Percentiles rank a stretch among this genome's conserved stretches.
phyloP scores from a whole-genome alignment of 140 eudicot species.

The Senecio squalidus region DNA sequence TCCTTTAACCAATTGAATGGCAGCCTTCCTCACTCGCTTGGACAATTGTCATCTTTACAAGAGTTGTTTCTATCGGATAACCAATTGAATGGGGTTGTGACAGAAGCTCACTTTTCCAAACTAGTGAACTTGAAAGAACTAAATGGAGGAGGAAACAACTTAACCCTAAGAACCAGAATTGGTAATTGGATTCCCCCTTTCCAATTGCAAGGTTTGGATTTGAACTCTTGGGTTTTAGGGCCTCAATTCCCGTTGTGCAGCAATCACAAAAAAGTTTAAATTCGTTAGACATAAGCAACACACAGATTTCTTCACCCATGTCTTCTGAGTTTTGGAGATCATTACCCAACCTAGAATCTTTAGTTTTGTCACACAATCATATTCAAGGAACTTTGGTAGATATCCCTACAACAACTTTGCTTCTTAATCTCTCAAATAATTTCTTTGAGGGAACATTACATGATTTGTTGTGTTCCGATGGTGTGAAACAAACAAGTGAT shows the following conservation, averaged over 20 bases:
- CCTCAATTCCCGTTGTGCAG: constrained; percentile 12
- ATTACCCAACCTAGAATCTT: background rate
- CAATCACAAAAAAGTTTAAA: background rate
- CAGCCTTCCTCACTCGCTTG: constrained; percentile 1
- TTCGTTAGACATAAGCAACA: background rate
- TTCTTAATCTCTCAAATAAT: constrained; percentile 27
- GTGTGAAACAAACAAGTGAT: background rate
- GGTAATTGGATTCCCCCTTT: constrained; percentile 23
- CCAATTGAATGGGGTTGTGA: constrained; percentile 14
- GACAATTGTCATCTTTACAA: constrained; percentile 13
- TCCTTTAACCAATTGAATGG: constrained; percentile 18
- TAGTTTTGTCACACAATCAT: constrained; percentile 9
- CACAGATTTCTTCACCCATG: constrained; percentile 12
- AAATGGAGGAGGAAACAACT: background rate
- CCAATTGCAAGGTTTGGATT: background rate
- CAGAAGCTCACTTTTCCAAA: constrained; percentile 29
- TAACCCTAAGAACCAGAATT: background rate
- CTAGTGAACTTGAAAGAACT: constrained; percentile 6
- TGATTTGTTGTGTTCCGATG: constrained; percentile 15
- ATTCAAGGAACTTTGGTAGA: background rate
- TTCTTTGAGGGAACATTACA: constrained; percentile 14
- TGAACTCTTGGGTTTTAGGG: constrained; percentile 8
- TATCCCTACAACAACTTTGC: background rate
- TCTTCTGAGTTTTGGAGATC: constrained; percentile 23
- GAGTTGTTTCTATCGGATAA: background rate